Evolutionary conservation across 257 asterid species (phyloP).

Genomic region (Gardenia jasminoides): DNA sequence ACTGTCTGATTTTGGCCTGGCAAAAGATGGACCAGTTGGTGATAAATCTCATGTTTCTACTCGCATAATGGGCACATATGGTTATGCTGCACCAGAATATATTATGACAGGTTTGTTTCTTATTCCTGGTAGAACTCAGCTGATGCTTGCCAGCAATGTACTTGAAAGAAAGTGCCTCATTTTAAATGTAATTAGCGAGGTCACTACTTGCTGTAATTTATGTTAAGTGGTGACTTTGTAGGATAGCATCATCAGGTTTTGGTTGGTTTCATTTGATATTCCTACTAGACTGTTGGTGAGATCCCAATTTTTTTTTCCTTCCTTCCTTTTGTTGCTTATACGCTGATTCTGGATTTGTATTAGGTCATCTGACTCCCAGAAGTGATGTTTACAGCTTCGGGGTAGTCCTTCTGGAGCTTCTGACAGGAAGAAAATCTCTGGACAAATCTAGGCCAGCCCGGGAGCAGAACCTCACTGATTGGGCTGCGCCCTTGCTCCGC

Average conservation of each 20-base stretch:
- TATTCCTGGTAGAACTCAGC: neutral
- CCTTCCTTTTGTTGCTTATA: neutral
- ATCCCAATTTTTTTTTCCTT: neutral
- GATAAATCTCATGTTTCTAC: constrained; percentile 89
- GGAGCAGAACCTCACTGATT: constrained; percentile 85
- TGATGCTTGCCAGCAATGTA: neutral
- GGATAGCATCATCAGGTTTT: neutral
- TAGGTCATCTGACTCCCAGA: constrained; percentile 78
- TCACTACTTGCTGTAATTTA: neutral
- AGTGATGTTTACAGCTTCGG: constrained; percentile 93
- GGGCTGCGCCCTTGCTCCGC: constrained; percentile 78
- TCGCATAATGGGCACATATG: constrained; percentile 83
- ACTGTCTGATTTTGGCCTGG: constrained; percentile 78
- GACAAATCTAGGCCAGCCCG: constrained; percentile 73
- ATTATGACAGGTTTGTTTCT: constrained; percentile 57
- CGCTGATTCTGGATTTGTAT: neutral
- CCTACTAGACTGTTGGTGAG: neutral
- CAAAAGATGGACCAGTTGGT: constrained; percentile 84
- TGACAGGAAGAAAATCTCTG: constrained; percentile 76
- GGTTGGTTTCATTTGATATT: neutral
- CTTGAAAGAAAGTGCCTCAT: neutral
- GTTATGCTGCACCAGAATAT: constrained; percentile 76
- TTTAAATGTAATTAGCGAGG: neutral
- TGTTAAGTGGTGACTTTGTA: no score
- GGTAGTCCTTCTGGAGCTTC: constrained; percentile 83